Conservation (phyloP, 1,284 basidiomycete species). For the Tilletia caries region DNA sequence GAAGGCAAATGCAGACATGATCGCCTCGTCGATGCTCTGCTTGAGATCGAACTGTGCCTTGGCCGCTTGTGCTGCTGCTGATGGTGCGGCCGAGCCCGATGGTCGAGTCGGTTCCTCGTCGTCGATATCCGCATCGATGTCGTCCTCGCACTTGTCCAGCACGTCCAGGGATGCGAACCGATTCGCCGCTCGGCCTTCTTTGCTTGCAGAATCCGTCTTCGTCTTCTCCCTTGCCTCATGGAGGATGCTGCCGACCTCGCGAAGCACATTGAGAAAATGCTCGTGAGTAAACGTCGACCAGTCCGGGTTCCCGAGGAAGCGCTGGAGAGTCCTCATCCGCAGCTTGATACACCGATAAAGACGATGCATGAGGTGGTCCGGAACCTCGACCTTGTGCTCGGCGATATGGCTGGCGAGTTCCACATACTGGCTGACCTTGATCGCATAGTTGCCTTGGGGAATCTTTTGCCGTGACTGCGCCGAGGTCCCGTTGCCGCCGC, state of each 20-base stretch:
- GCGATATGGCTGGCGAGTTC: background rate
- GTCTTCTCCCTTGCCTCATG: background rate
- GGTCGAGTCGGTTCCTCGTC: too few species aligned
- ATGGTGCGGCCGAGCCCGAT: background rate
- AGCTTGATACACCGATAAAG: background rate
- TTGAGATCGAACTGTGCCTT: background rate
- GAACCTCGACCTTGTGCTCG: background rate
- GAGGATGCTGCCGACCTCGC: conserved; percentile 1
- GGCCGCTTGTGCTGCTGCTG: background rate
- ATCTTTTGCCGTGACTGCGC: too few species aligned
- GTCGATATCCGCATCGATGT: background rate
- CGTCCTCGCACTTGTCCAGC: background rate
- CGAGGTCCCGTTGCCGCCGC: too few species aligned
- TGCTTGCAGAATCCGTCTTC: background rate
- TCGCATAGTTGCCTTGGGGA: background rate
- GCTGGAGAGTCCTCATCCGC: background rate
- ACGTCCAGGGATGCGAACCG: background rate
- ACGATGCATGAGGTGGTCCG: background rate
- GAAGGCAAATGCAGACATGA: background rate
- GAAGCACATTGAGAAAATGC: background rate
- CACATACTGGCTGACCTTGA: background rate
- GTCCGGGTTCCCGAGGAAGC: background rate
- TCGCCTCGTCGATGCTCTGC: background rate
- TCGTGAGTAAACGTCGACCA: background rate
- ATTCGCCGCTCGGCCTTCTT: background rate